Evolutionary conservation across 2,329 filamentous ascomycete species (phyloP), one percentile per base, ranked within the genome.

Genomic region (Stemphylium vesicarium): DNA sequence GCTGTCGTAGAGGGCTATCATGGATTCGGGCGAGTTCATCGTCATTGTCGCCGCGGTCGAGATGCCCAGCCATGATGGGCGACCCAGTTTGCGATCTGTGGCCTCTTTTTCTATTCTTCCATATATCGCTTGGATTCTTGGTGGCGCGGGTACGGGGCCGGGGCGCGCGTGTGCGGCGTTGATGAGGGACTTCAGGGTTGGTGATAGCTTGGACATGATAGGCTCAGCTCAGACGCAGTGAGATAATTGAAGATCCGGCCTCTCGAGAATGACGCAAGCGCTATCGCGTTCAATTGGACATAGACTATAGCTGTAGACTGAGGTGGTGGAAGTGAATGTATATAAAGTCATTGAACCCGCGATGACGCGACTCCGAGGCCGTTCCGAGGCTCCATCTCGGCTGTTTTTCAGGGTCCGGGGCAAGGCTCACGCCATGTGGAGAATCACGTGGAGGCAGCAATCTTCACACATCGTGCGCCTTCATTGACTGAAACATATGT

Each of bases 11-110:
- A 93, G 82, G 18, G 83, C 76, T 4, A 84, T 77, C 62, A 94
- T 84, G 3, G 90, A 89, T 53, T 90, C 88, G 20, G 91, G 91
- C 1, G 90, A 92, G 79, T 96, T 95, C 80, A 95, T 86, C 1
- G 91, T 95, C 78, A 94, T 90, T 1, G 90, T 92, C 15, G 91
- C 88, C 29, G 91, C 91, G 0, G 91, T 89, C 9, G 66, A 66
- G 15, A 75, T 62, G 22, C 69, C 65, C n/a, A 75, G 69, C 72
- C 72, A 75, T 66, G 71, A 73, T 18, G 72, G 72, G 4, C 70
- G 64, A 1, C 69, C 67, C 1, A 75, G 62, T 33, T 68, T 69
- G 4, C 63, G 63, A 37, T 62, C 64, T 16, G 63, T 63, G 5
- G 71, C 72, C 55, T 74, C 71, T 37, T 60, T 45, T 38, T 72